Conservation (phyloP, 2,329 filamentous ascomycete genomes). For the Lanzia echinophila region DNA sequence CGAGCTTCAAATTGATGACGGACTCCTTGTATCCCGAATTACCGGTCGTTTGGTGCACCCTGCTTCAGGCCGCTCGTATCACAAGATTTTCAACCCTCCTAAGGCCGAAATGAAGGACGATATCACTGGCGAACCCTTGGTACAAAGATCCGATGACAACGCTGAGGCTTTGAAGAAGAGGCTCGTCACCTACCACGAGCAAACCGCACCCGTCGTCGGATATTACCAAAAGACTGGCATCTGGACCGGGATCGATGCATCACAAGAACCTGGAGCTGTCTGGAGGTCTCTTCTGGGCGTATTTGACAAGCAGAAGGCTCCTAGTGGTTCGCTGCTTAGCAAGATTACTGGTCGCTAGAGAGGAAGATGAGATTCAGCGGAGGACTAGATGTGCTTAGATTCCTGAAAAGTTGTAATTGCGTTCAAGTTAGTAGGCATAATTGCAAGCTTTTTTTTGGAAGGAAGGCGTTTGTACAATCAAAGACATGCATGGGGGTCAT, state of each 20-base stretch:
- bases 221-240: conserved; percentile 98
- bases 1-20: conserved; percentile 94
- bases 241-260: conserved; percentile 92
- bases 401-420: conserved; percentile 21
- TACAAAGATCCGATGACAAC: conserved; percentile 96
- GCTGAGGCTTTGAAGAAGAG: conserved; percentile 94
- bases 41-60: conserved; percentile 94
- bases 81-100: conserved; percentile 98
- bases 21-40: conserved; percentile 88
- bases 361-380: neutral
- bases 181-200: conserved; percentile 83
- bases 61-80: conserved; percentile 92
- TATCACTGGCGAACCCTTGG: conserved; percentile 89
- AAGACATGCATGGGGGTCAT: conserved; percentile 22
- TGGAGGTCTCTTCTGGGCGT: conserved; percentile 89
- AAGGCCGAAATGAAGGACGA: conserved; percentile 94
- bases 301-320: conserved; percentile 55
- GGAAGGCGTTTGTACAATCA: conserved; percentile 26
- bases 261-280: conserved; percentile 89
- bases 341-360: conserved; percentile 29
- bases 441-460: conserved; percentile 18
- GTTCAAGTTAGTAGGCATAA: conserved; percentile 18
- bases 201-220: conserved; percentile 85
- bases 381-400: conserved; percentile 26
- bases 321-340: conserved; percentile 27